phyloP scores from a whole-genome alignment of 2,329 filamentous ascomycete genomes.

The Aspergillus sp. region DNA sequence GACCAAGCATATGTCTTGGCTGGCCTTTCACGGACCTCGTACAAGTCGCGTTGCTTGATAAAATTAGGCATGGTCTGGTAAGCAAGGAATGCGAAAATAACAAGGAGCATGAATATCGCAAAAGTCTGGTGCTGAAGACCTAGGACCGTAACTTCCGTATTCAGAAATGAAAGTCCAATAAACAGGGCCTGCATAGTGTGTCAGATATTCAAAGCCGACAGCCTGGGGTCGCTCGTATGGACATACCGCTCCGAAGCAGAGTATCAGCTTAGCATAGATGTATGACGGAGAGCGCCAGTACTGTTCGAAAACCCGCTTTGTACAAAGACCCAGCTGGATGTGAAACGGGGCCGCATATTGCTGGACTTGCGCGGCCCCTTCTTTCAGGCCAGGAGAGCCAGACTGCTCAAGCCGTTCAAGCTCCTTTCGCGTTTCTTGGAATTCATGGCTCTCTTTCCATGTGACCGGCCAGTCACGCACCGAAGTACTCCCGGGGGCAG shows the following conservation, averaged over 20 bases:
- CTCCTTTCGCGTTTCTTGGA: constrained; percentile 43
- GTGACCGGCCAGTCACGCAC: constrained; percentile 54
- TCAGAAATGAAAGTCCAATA: constrained; percentile 79
- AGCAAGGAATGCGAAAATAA: constrained; percentile 65
- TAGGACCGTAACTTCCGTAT: constrained; percentile 70
- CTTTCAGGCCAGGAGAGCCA: background rate
- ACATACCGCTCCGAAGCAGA: constrained; percentile 49
- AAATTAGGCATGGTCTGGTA: constrained; percentile 59
- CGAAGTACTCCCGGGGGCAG: constrained; percentile 59
- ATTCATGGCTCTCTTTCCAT: constrained; percentile 61
- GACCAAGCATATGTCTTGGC: constrained; percentile 73
- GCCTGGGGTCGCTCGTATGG: constrained; percentile 15
- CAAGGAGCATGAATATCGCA: constrained; percentile 76
- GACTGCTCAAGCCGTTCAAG: background rate
- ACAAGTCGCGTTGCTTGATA: constrained; percentile 57
- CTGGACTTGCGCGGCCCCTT: constrained; percentile 1
- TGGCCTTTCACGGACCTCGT: constrained; percentile 60
- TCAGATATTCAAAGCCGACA: background rate
- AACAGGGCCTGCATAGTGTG: constrained; percentile 57
- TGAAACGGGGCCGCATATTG: constrained; percentile 70
- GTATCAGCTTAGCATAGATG: constrained; percentile 71
- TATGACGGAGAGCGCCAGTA: constrained; percentile 85
- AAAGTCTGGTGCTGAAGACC: constrained; percentile 88
- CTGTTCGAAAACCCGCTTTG: constrained; percentile 74
- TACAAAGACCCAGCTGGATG: constrained; percentile 65